Evolutionary conservation across 805 yeast genomes (phyloP), one percentile per base, ranked within the genome.

Genomic region (Candida namnaoensis): DNA sequence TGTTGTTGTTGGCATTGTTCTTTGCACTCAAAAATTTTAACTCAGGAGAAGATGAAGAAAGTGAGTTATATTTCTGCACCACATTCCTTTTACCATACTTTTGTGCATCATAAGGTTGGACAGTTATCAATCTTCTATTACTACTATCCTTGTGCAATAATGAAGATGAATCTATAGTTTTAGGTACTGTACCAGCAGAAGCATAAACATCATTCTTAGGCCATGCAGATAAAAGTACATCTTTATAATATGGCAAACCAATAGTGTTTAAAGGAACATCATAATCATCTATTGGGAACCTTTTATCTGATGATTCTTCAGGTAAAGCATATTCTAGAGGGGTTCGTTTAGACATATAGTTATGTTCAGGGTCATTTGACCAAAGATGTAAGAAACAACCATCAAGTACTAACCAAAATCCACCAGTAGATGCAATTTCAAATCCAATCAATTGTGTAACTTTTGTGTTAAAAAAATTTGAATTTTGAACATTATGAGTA

Each of bases 161-260:
- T 28, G 78, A 62, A 11, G 59, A 48, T 5, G 71, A 65, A 46
- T 79, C 83, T 24, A 80, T 68, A 11, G 62, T 62, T 11, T 61
- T 61, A 0, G 88, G 80, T 5, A 83, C 63, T 43, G 78, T 76
- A 1, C 95, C 87, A 3, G 66, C 57, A 47, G 76, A 77, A 38
- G 74, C 71, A 54, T 85, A 87, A 7, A 76, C 66, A 45, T 71
- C 58, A 35, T 81, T 80, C 1, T 70, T 54, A 0, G 91, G 83
- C 88, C 90, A 91, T 12, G 86, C 81, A 0, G 96, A 88, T 8
- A 90, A 66, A 14, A 93, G 69, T 41, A 73, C 73, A 35, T 82
- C 85, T 42, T 78, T 78, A 58, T 88, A 93, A 52, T 80, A 87
- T 0, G 99, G 98, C 75, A 93, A 65, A 9, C 96, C 97, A 2